Evolutionary conservation across 2,329 filamentous ascomycete genomes (phyloP).

Genomic region (Colletotrichum viniferum): DNA sequence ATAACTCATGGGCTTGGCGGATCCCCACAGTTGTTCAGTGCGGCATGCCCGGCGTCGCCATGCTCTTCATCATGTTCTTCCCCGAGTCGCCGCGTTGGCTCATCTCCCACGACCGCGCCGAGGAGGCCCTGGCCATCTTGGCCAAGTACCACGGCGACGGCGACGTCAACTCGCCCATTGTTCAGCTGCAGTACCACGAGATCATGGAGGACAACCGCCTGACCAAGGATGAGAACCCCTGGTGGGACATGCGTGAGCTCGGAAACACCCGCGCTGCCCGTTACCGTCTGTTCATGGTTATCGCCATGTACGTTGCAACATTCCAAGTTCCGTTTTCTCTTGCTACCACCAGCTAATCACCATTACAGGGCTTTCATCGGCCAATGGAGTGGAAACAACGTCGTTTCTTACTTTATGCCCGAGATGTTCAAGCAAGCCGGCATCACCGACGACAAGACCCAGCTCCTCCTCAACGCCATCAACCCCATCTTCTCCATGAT

Average conservation of each 20-base stretch:
- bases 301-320: slow-evolving; percentile 42
- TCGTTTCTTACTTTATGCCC: slow-evolving; percentile 46
- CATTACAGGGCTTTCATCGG: slow-evolving; percentile 47
- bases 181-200: slow-evolving; percentile 61
- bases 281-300: slow-evolving; percentile 54
- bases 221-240: slow-evolving; percentile 58
- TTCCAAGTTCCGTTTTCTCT: fast-evolving
- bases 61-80: slow-evolving; percentile 68
- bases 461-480: slow-evolving; percentile 50
- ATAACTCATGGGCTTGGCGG: slow-evolving; percentile 56
- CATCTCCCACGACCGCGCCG: slow-evolving; percentile 62
- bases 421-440: slow-evolving; percentile 46
- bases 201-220: slow-evolving; percentile 55
- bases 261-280: slow-evolving; percentile 50
- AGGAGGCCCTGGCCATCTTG: slow-evolving; percentile 60
- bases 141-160: slow-evolving; percentile 66
- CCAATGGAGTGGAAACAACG: slow-evolving; percentile 50
- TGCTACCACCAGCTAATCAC: not conserved
- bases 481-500: slow-evolving; percentile 47
- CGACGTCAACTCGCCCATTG: slow-evolving; percentile 53
- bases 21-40: slow-evolving; percentile 61
- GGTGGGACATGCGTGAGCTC: slow-evolving; percentile 64
- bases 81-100: slow-evolving; percentile 78
- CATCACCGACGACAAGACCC: slow-evolving; percentile 41
- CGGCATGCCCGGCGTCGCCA: slow-evolving; percentile 44